A percentile compares a stretch with the other conserved stretches of the same genome.
Conservation (phyloP, 1,284 basidiomycete species). For the Anthracocystis walkeri region DNA sequence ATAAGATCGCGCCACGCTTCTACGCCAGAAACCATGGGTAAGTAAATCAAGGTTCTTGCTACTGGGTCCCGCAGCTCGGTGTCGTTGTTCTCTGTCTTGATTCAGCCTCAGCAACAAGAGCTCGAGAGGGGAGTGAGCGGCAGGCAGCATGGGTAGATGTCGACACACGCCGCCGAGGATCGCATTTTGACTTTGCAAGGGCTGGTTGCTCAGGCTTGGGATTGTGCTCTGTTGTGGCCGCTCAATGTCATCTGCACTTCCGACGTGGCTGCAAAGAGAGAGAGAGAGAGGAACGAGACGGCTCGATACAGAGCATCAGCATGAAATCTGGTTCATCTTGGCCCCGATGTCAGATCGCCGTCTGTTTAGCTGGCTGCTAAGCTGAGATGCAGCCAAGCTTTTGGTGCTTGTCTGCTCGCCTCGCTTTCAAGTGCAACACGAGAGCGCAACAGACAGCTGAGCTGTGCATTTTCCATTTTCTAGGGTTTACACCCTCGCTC, state of each 20-base stretch:
- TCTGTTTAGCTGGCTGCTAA: not conserved
- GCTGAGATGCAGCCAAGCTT: conserved; percentile 1
- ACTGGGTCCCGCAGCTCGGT: not conserved
- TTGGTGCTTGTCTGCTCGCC: not conserved
- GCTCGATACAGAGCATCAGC: not conserved
- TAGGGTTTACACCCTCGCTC: not conserved
- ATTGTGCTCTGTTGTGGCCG: too few species aligned
- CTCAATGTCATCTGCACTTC: too few species aligned
- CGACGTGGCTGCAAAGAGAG: not conserved
- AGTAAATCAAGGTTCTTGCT: not conserved
- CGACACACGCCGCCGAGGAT: not conserved
- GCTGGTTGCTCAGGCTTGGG: too few species aligned
- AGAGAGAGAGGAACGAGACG: not conserved
- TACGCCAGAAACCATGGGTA: not conserved
- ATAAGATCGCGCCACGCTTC: too few species aligned
- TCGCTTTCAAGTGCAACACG: not conserved
- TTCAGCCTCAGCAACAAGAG: not conserved
- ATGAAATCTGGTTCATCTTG: conserved; percentile 2
- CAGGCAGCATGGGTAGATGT: not conserved
- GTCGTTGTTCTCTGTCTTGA: not conserved
- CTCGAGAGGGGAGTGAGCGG: not conserved
- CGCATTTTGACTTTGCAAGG: not conserved
- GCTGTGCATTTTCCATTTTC: not conserved
- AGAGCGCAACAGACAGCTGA: not conserved
- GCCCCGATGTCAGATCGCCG: conserved; percentile 8